phyloP scores from a whole-genome alignment of 345 rosid species.

The Gossypium arboreum region DNA sequence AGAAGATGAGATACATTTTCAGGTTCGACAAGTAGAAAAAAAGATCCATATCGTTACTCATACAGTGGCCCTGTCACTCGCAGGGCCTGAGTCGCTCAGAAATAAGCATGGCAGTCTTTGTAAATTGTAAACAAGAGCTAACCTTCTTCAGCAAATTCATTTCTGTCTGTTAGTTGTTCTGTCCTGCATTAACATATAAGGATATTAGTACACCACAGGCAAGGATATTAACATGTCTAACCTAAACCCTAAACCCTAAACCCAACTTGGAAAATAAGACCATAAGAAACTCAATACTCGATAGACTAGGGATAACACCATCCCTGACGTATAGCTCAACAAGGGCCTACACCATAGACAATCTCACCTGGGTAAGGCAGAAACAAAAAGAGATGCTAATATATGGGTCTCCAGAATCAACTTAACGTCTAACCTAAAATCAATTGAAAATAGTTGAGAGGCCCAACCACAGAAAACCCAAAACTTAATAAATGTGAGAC shows the following conservation, averaged over 20 bases:
- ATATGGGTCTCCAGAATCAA: neutral
- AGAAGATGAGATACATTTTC: neutral
- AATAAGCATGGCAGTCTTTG: neutral
- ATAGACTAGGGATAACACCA: neutral
- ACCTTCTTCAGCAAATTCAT: slow-evolving; percentile 28
- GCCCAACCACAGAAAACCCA: neutral
- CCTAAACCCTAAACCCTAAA: neutral
- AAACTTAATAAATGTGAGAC: neutral
- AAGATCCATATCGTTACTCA: neutral
- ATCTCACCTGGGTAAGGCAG: neutral
- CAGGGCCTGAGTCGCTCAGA: neutral
- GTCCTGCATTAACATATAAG: slow-evolving; percentile 27
- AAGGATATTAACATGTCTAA: neutral
- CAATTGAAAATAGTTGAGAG: neutral
- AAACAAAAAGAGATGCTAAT: neutral
- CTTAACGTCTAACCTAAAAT: neutral
- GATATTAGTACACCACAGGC: neutral
- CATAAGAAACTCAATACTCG: neutral
- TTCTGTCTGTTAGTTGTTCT: slow-evolving; percentile 29
- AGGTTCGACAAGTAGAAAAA: neutral
- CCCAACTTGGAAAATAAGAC: neutral
- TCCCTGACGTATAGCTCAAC: neutral
- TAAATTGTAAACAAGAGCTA: neutral
- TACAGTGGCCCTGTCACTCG: too few relatives aligned
- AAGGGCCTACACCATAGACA: neutral